These are phyloP conservation scores for Neostapfia colusana DNA, from an alignment of 176 grass and related monocot species.

Conservation along the genomic window DNA sequence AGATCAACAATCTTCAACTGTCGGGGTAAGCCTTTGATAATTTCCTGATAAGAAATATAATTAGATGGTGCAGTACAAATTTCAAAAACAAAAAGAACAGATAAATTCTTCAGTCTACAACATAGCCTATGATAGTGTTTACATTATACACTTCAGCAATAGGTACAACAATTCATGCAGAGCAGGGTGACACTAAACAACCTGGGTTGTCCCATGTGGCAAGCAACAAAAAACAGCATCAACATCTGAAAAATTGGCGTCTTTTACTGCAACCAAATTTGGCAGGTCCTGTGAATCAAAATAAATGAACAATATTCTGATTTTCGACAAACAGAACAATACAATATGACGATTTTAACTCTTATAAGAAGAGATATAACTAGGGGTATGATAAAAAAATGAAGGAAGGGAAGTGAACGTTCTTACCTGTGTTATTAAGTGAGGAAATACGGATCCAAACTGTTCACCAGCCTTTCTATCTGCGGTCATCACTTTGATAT, in stretches of 20 bases:
- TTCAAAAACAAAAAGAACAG: constrained; percentile 14
- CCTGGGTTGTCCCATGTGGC: constrained; percentile 97
- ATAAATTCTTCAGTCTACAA: neutral
- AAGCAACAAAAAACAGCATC: constrained; percentile 99
- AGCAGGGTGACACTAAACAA: constrained; percentile 39
- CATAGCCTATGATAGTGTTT: constrained; percentile 1
- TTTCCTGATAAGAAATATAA: constrained; percentile 61
- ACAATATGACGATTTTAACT: neutral
- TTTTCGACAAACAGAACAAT: neutral
- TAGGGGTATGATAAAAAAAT: neutral
- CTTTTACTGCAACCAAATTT: constrained; percentile 86
- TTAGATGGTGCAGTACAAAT: constrained; percentile 5
- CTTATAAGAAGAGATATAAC: neutral
- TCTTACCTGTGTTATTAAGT: constrained; percentile 75
- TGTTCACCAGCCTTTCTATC: constrained; percentile 92
- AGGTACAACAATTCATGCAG: constrained; percentile 11
- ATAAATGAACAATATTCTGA: constrained; percentile 19
- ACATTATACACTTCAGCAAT: constrained; percentile 15
- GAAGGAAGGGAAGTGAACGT: constrained; percentile 15
- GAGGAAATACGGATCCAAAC: constrained; percentile 90
- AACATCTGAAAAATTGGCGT: constrained; percentile 82
- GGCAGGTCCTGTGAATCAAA: constrained; percentile 70
- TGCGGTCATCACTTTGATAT: constrained; percentile 82
- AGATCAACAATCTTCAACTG: constrained; percentile 95
- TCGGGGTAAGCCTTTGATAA: constrained; percentile 77